These are phyloP conservation scores for Barnettozyma populi DNA, from an alignment of 805 yeast genomes.

Conservation along the genomic window DNA sequence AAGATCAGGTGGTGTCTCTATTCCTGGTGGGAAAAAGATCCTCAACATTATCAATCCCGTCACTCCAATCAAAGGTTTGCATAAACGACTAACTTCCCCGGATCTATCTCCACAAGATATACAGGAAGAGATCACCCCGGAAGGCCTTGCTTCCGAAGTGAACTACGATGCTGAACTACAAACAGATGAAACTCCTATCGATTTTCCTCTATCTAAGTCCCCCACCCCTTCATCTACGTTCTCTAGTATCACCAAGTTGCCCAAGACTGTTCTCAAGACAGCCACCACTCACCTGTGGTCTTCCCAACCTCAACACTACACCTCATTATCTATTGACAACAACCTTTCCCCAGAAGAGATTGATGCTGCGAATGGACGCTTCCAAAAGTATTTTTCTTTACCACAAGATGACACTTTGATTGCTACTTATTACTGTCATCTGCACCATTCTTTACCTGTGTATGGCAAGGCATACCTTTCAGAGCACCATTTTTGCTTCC, in stretches of 20 bases:
- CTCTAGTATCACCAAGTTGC: slow-evolving; percentile 1
- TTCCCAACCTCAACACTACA: slow-evolving; percentile 1
- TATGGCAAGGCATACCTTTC: slow-evolving; percentile 84
- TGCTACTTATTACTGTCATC: slow-evolving; percentile 65
- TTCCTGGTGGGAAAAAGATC: neutral
- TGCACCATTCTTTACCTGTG: slow-evolving; percentile 66
- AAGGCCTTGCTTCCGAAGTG: neutral
- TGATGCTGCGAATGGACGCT: slow-evolving; percentile 47
- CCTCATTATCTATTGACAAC: neutral
- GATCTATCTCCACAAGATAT: neutral
- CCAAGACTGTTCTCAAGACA: neutral
- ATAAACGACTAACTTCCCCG: neutral
- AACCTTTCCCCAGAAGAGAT: slow-evolving; percentile 36
- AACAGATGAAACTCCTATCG: neutral
- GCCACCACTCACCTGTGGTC: neutral
- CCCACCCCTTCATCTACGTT: neutral
- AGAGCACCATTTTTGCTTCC: slow-evolving; percentile 62
- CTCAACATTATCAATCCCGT: neutral
- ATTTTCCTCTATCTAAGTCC: neutral
- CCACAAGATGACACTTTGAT: slow-evolving; percentile 44
- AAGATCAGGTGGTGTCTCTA: neutral
- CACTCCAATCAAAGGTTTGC: slow-evolving; percentile 1
- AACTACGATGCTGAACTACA: neutral
- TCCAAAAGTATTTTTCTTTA: slow-evolving; percentile 61
- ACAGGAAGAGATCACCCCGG: slow-evolving; percentile 1